A percentile compares a stretch with the other conserved stretches of the same genome.
Conservation (phyloP, 75 land plant genomes). For the Picea glauca region DNA sequence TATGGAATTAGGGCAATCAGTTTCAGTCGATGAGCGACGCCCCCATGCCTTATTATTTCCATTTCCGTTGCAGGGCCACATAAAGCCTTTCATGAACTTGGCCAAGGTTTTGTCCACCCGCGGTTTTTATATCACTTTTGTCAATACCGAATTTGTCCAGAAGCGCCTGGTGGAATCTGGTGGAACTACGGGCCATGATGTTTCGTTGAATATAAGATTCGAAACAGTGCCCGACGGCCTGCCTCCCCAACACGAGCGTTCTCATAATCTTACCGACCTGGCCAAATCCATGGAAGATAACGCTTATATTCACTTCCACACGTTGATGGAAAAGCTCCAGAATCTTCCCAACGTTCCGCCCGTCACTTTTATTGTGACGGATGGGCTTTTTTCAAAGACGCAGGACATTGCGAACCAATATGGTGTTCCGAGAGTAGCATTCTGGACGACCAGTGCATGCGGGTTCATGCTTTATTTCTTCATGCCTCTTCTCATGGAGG, state of each 20-base stretch:
- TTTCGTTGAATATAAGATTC: constrained; percentile 9
- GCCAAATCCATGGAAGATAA: constrained; percentile 14
- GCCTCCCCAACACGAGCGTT: constrained; percentile 13
- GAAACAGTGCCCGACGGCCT: constrained; percentile 24
- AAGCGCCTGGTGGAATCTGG: constrained; percentile 2
- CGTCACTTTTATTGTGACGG: constrained; percentile 40
- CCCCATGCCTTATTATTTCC: constrained; percentile 24
- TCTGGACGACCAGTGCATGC: constrained; percentile 50
- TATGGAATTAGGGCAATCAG: too few species aligned
- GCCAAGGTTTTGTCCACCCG: constrained; percentile 24
- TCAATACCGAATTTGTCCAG: constrained; percentile 35
- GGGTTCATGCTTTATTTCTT: constrained; percentile 27
- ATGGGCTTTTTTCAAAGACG: constrained; percentile 32
- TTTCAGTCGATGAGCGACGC: background rate
- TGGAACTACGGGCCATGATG: background rate
- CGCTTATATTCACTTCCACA: constrained; percentile 10
- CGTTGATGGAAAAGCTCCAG: constrained; percentile 16
- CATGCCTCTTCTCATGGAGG: background rate
- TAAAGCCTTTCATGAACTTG: constrained; percentile 36
- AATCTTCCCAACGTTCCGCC: constrained; percentile 13
- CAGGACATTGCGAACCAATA: constrained; percentile 31
- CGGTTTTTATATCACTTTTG: constrained; percentile 38
- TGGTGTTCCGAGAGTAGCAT: constrained; percentile 26
- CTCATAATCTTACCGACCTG: constrained; percentile 23
- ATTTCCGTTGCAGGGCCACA: constrained; percentile 40